Percentiles rank a stretch among this genome's conserved stretches.
Conservation (phyloP, 208 protist species). For the Trypanosoma vivax region DNA sequence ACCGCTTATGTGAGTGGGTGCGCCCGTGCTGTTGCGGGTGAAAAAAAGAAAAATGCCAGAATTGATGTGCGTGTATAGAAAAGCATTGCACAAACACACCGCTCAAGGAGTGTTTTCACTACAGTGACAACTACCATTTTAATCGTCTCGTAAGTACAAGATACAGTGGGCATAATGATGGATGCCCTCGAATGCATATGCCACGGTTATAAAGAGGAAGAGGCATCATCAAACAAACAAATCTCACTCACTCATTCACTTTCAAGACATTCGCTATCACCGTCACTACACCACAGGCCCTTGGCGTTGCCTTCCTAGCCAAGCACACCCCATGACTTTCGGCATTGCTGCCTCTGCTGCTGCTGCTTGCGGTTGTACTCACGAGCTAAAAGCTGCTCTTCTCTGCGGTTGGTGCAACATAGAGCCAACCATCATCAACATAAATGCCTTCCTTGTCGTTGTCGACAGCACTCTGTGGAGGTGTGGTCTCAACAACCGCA, state of each 20-base stretch:
- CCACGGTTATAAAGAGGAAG: too few species aligned
- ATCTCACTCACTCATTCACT: too few species aligned
- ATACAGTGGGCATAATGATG: too few species aligned
- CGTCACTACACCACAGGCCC: too few species aligned
- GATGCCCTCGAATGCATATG: too few species aligned
- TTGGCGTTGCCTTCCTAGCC: too few species aligned
- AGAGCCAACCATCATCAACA: conserved; percentile 66
- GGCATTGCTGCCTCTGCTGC: conserved; percentile 25
- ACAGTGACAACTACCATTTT: too few species aligned
- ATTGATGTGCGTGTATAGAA: not conserved
- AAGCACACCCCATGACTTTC: not conserved
- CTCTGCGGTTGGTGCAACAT: conserved; percentile 30
- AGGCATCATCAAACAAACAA: too few species aligned
- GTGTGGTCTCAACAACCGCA: not conserved
- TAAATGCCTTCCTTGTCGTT: not conserved
- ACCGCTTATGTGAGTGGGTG: not conserved
- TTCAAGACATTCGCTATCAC: too few species aligned
- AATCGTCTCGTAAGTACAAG: too few species aligned
- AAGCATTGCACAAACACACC: not conserved
- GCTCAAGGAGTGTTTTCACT: too few species aligned
- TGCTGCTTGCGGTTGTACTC: conserved; percentile 36
- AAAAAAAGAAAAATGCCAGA: not conserved
- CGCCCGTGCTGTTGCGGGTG: not conserved
- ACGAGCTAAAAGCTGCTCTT: conserved; percentile 22
- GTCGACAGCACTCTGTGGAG: not conserved